Evolutionary conservation across 2,329 filamentous ascomycete species (phyloP).

Genomic region (Ceratocystiopsis brevicomis): DNA sequence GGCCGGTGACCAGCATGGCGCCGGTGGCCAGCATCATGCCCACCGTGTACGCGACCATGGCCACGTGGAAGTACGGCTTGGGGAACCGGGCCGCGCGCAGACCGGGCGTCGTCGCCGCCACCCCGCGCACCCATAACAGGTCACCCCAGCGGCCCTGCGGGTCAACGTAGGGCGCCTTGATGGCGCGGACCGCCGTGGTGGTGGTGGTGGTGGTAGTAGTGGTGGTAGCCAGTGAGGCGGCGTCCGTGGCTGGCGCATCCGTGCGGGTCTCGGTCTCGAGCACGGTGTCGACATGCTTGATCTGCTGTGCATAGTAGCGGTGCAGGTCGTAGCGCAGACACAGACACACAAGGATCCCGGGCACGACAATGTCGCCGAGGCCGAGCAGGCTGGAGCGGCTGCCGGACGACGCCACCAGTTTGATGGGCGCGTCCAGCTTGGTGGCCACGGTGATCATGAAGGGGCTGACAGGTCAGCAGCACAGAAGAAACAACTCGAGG

Average conservation of each 20-base stretch:
- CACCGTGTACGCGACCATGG: conserved; percentile 54
- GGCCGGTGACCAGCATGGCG: conserved; percentile 59
- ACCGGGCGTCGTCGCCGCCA: conserved; percentile 14
- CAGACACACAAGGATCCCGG: conserved; percentile 75
- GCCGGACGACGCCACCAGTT: conserved; percentile 56
- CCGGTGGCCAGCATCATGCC: conserved; percentile 62
- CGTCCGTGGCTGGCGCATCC: conserved; percentile 13
- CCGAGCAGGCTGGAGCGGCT: conserved; percentile 67
- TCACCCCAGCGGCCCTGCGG: conserved; percentile 67
- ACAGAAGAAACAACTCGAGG: not conserved
- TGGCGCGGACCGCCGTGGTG: conserved; percentile 20
- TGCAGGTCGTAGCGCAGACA: conserved; percentile 85
- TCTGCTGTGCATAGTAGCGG: conserved; percentile 56
- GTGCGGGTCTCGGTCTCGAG: conserved; percentile 14
- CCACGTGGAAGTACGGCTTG: conserved; percentile 72
- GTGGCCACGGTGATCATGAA: conserved; percentile 80
- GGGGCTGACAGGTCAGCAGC: conserved; percentile 28
- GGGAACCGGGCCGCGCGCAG: conserved; percentile 37
- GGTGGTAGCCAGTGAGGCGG: conserved; percentile 15
- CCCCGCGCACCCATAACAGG: conserved; percentile 48
- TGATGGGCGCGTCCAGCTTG: conserved; percentile 79
- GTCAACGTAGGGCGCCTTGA: conserved; percentile 34
- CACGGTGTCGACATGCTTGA: conserved; percentile 26
- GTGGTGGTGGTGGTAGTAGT: conserved; percentile 16
- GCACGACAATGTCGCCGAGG: conserved; percentile 83